phyloP scores from a whole-genome alignment of 306 rosid genomes.

The Erythrophleum fordii region DNA sequence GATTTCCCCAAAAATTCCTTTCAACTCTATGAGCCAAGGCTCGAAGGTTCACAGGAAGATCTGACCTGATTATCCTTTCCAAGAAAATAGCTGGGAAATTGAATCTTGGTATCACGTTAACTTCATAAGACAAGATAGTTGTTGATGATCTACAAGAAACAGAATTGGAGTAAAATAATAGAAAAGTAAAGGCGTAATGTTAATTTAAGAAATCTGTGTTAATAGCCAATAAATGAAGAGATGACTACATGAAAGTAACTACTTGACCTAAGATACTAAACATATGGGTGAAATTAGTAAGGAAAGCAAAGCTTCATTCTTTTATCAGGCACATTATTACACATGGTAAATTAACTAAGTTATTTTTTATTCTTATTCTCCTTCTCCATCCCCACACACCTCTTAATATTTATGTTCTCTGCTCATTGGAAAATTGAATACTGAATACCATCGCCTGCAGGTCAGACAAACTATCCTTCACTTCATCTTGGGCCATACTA shows the following conservation, averaged over 20 bases:
- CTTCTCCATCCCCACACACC: neutral
- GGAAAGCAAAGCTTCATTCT: constrained; percentile 28
- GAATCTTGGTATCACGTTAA: constrained; percentile 91
- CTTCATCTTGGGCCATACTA: neutral
- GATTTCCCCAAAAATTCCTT: constrained; percentile 47
- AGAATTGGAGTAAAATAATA: constrained; percentile 24
- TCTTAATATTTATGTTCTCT: neutral
- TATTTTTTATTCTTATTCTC: neutral
- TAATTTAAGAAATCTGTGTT: constrained; percentile 8
- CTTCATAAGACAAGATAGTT: constrained; percentile 77
- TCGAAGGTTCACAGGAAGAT: constrained; percentile 90
- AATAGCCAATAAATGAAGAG: constrained; percentile 7
- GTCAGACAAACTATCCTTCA: neutral
- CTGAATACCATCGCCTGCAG: neutral
- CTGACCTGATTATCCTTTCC: constrained; percentile 91
- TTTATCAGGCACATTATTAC: neutral
- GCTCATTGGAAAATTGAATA: neutral
- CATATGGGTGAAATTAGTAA: neutral
- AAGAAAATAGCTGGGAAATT: constrained; percentile 92
- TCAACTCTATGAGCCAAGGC: constrained; percentile 88
- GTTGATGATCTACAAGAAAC: constrained; percentile 68
- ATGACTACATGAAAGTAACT: neutral
- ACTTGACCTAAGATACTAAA: constrained; percentile 7
- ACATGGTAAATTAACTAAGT: neutral
- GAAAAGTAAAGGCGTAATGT: constrained; percentile 2